phyloP scores from a whole-genome alignment of 2,329 filamentous ascomycete species.

The Scolecobasidium constrictum region DNA sequence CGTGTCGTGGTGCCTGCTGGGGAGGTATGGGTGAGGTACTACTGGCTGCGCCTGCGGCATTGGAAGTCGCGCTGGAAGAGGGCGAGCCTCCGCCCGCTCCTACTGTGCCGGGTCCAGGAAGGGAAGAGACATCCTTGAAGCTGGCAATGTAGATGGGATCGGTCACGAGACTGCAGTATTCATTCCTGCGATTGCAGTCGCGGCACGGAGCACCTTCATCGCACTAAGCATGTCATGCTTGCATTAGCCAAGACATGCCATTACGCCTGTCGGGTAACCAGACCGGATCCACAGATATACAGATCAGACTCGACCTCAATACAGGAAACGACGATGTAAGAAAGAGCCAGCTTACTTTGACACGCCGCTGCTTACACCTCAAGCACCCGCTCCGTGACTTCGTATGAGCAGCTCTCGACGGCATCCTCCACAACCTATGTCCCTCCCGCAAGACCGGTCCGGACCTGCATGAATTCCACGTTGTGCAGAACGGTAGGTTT shows the following conservation, averaged over 20 bases:
- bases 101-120: neutral
- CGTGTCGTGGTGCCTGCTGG: neutral
- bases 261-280: neutral
- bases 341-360: constrained; percentile 4
- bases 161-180: constrained; percentile 5
- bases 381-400: constrained; percentile 7
- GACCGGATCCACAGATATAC: neutral
- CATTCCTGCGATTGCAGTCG: constrained; percentile 3
- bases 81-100: neutral
- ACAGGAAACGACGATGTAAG: too few relatives aligned
- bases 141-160: neutral
- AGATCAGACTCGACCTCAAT: neutral
- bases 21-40: neutral
- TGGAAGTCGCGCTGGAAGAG: neutral
- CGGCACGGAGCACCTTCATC: constrained; percentile 4
- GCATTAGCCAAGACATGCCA: too few relatives aligned
- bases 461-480: neutral
- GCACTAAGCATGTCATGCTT: neutral
- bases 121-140: neutral
- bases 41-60: neutral
- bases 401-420: constrained; percentile 8
- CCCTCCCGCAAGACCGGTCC: too few relatives aligned
- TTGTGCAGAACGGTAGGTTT: neutral
- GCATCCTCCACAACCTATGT: too few relatives aligned
- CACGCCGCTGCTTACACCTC: constrained; percentile 7